A percentile compares a stretch with the other conserved stretches of the same genome.
Conservation (phyloP, 2,329 filamentous ascomycete genomes). For the Talaromyces sp. region DNA sequence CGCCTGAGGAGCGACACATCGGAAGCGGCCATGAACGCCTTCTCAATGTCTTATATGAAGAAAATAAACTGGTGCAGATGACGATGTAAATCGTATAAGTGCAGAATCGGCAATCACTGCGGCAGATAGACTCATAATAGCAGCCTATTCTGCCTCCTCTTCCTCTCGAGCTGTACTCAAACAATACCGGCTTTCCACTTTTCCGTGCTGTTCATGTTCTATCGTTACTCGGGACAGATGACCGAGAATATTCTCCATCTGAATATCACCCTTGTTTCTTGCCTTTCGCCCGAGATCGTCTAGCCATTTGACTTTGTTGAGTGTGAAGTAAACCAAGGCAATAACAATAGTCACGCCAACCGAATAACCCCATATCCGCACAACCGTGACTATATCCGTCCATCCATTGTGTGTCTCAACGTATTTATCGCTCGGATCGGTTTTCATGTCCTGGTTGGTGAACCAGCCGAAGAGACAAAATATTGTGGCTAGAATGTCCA, state of each 20-base stretch:
- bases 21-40: not conserved
- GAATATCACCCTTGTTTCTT: slow-evolving; percentile 47
- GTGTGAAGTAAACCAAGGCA: slow-evolving; percentile 48
- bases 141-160: slow-evolving; percentile 41
- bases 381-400: slow-evolving; percentile 55
- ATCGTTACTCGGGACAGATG: slow-evolving; percentile 48
- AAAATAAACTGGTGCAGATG: not conserved
- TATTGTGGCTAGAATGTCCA: slow-evolving; percentile 67
- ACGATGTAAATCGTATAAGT: not conserved
- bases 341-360: slow-evolving; percentile 51
- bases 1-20: not conserved
- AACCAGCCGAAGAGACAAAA: slow-evolving; percentile 77
- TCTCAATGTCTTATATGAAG: not conserved
- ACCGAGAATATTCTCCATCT: slow-evolving; percentile 50
- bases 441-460: slow-evolving; percentile 48
- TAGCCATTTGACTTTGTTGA: slow-evolving; percentile 45
- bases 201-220: slow-evolving; percentile 48
- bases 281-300: slow-evolving; percentile 48
- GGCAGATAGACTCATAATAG: not conserved
- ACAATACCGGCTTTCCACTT: slow-evolving; percentile 42
- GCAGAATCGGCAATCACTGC: not conserved
- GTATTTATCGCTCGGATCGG: slow-evolving; percentile 26
- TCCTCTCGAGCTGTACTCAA: slow-evolving; percentile 44
- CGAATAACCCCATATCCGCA: slow-evolving; percentile 51
- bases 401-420: slow-evolving; percentile 49